phyloP scores from a whole-genome alignment of 1,284 basidiomycete species.

The Microbotryum silenes-acaulis region DNA sequence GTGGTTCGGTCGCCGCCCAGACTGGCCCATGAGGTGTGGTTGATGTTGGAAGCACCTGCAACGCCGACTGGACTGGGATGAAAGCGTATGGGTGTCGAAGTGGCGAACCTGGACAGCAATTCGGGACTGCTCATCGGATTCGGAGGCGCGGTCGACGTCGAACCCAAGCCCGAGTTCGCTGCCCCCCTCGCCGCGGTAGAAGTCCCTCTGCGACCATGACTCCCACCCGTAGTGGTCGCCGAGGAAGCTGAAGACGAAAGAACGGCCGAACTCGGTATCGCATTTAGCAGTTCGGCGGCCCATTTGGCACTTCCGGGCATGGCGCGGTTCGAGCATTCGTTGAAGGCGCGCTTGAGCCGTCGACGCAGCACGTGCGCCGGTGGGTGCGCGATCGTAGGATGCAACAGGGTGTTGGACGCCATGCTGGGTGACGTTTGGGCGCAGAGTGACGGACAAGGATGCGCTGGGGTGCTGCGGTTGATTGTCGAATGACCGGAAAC shows the following conservation, averaged over 20 bases:
- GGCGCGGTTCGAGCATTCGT: slow-evolving; percentile 8
- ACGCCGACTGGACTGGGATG: neutral
- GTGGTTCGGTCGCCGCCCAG: neutral
- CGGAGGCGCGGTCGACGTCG: neutral
- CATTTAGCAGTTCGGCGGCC: slow-evolving; percentile 23
- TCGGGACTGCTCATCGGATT: slow-evolving; percentile 1
- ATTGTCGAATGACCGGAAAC: too few relatives aligned
- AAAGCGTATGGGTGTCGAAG: neutral
- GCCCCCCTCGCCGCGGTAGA: neutral
- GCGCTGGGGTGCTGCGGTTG: too few relatives aligned
- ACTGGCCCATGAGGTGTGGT: neutral
- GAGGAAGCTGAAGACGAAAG: too few relatives aligned
- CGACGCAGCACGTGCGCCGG: too few relatives aligned
- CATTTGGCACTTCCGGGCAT: slow-evolving; percentile 25
- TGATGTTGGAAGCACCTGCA: neutral
- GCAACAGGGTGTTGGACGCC: too few relatives aligned
- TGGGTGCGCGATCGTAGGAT: too few relatives aligned
- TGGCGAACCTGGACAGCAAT: neutral
- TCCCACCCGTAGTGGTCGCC: neutral
- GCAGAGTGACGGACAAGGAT: too few relatives aligned
- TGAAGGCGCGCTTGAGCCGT: too few relatives aligned
- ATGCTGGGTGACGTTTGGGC: too few relatives aligned
- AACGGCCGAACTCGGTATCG: slow-evolving; percentile 6
- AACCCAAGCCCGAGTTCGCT: neutral
- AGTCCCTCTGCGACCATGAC: neutral